A percentile compares a stretch with the other conserved stretches of the same genome.
phyloP scores from a whole-genome alignment of 192 early-diverging fungal species.

The Rhizophagus clarus region DNA sequence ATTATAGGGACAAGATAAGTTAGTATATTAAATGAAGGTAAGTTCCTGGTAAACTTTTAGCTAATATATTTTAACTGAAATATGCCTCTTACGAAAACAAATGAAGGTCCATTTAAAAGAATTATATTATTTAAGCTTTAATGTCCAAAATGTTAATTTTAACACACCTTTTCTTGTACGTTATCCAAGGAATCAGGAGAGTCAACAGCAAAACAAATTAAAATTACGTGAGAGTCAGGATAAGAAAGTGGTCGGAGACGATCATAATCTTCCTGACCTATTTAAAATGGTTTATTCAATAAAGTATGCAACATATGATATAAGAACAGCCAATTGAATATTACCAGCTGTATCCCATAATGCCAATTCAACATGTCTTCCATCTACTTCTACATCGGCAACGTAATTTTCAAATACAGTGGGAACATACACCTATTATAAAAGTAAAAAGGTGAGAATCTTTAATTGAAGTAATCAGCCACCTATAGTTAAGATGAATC shows the following conservation, averaged over 20 bases:
- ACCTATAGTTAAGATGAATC: not conserved
- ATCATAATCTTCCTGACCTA: constrained; percentile 96
- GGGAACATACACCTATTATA: constrained; percentile 63
- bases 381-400: constrained; percentile 69
- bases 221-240: constrained; percentile 88
- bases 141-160: constrained; percentile 1
- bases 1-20: not conserved
- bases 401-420: constrained; percentile 81
- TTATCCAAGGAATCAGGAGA: constrained; percentile 83
- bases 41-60: not conserved
- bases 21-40: not conserved
- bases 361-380: constrained; percentile 67
- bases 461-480: not conserved
- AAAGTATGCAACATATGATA: not conserved
- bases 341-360: constrained; percentile 81
- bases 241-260: constrained; percentile 91
- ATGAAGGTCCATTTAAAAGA: not conserved
- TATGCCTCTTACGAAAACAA: not conserved
- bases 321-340: not conserved
- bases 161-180: constrained; percentile 62
- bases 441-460: not conserved
- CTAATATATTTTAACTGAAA: not conserved
- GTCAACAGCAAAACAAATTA: constrained; percentile 92
- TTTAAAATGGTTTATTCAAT: not conserved
- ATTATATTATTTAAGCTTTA: not conserved